Base-by-base conservation (phyloP, 1,284 basidiomycete species). In the Rugosomyces carneus region DNA sequence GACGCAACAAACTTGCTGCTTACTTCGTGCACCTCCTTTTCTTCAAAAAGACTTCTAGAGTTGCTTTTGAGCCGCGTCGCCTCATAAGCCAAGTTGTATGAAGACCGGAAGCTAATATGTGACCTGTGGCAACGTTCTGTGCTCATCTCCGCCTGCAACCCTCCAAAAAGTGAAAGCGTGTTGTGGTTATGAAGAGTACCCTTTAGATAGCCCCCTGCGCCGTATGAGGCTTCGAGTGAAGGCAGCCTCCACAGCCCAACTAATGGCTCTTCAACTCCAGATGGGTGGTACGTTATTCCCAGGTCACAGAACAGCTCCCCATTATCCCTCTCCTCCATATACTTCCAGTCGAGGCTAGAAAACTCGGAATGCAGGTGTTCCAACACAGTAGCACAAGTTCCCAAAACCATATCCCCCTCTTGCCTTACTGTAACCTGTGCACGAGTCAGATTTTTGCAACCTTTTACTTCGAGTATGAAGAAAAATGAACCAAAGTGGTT, bases 401-500 rank as follows among this genome's bases (percentile, higher is more conserved):
- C 10, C 19, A 4, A 16, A 13, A 20, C 7, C 16, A 8, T 21
- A 9, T 19, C 13, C 37, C 16, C 19, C 27, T 20, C 3, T 8
- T 26, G 0, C 9, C 27, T 26, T 5, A 26, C 5, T 5, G 10
- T 26, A 6, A 40, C 21, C 11, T 27, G 21, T n/a, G 44, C 27
- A 6, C 34, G 43, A 4, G 50, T 48, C 4, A 42, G 24, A n/a
- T 11, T 18, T 31, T 54, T 46, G 27, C 36, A 49, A 1, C 53
- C 53, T 29, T 54, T 54, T 1, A 52, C 27, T 19, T 54, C 50
- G 10, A 52, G 11, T 2, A 52, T 45, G 26, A 45, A 50, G 40
- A 52, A 54, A 11, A 34, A 31, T n/a, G 53, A 54, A n/a, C 53
- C 50, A 45, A 54, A 54, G 2, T 39, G 13, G 4, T 23, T 40